Conservation (phyloP, 1,284 basidiomycete genomes). For the Malassezia restricta region DNA sequence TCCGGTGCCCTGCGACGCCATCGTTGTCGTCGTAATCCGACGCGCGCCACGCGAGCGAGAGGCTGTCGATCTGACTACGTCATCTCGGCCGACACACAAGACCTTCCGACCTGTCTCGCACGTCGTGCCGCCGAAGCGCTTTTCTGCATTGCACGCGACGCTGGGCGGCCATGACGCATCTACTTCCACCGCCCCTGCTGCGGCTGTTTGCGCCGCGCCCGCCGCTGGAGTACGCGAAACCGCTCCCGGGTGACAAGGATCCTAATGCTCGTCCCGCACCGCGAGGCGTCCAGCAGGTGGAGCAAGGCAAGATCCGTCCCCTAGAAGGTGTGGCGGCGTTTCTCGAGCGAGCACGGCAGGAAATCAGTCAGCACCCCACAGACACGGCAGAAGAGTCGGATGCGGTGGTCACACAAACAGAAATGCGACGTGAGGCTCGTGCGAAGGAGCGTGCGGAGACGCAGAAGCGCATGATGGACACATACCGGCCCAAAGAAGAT, state of each 20-base stretch:
- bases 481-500: constrained; percentile 83
- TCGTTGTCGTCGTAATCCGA: constrained; percentile 41
- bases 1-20: constrained; percentile 96
- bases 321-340: constrained; percentile 31
- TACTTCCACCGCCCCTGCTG: constrained; percentile 37
- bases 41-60: neutral
- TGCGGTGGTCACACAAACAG: constrained; percentile 23
- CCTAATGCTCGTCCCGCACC: constrained; percentile 18
- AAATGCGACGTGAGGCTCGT: constrained; percentile 25
- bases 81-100: neutral
- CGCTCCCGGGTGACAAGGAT: constrained; percentile 24
- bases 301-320: constrained; percentile 20
- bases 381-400: constrained; percentile 30
- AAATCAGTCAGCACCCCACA: constrained; percentile 30
- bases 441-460: constrained; percentile 14
- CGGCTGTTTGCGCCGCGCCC: constrained; percentile 41
- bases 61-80: neutral
- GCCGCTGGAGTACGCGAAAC: constrained; percentile 24
- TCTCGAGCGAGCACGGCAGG: constrained; percentile 34
- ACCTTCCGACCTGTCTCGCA: neutral
- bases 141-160: neutral
- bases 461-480: constrained; percentile 9
- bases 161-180: constrained; percentile 31
- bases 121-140: neutral
- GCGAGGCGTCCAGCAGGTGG: constrained; percentile 13